Evolutionary conservation across 257 asterid genomes (phyloP), one percentile per base, ranked within the genome.

Genomic region (Primulina tabacum): DNA sequence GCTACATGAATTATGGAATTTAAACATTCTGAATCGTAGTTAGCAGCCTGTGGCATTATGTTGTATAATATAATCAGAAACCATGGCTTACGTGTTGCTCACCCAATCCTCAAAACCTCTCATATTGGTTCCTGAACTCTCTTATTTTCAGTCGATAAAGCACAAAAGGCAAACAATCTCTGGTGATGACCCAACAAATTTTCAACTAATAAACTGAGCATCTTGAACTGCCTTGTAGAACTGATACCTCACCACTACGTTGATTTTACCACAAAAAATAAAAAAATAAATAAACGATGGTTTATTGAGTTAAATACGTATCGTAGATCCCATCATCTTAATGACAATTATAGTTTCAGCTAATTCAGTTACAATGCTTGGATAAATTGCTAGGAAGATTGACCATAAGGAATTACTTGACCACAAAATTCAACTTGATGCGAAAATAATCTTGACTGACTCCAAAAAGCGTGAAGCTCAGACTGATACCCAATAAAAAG

Each of bases 401-500:
- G 43, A 0, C 12, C 62, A 18, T 29, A 34, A 56, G 2, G 33
- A 68, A 68, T 21, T 16, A 34, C 60, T 72, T 66, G 65, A 79
- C 65, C 18, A 56, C 67, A 28, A 38, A 56, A 11, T 55, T 34
- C 33, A 29, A 34, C 29, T 65, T 16, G 57, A 56, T 6, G 11
- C 67, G 24, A 35, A 35, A 8, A 59, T 2, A 52, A 70, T 26
- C 33, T 57, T n/a, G 34, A 43, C 56, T 8, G 34, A 71, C 14
- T 70, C 38, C n/a, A 67, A 47, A 21, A 32, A 77, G 71, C 72
- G 75, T 70, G 63, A 78, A 57, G 8, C 70, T 62, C 73, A 63
- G 17, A 64, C 17, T 16, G 55, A 10, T 0, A 56, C 24, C 38
- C n/a, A 47, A 52, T 9, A 3, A 53, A 66, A 65, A 37, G 17